phyloP scores from a whole-genome alignment of 495 filamentous ascomycete species.

The Neurospora africana region DNA sequence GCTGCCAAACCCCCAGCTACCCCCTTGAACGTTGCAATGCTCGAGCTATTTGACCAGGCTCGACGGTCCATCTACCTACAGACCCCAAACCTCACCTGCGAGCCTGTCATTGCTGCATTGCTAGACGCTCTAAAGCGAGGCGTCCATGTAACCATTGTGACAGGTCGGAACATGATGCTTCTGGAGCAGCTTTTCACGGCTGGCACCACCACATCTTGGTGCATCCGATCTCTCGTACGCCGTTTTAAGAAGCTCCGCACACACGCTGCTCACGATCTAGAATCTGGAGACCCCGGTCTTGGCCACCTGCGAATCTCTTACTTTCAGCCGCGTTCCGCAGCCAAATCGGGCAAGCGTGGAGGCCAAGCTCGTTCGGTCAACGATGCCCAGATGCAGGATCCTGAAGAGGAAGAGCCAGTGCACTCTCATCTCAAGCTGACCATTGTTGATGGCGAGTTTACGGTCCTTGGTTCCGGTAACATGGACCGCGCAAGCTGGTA shows the following conservation, averaged over 20 bases:
- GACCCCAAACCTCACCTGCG: constrained; percentile 60
- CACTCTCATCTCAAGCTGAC: constrained; percentile 64
- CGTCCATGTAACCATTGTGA: constrained; percentile 52
- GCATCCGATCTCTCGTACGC: constrained; percentile 42
- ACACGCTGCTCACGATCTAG: constrained; percentile 8
- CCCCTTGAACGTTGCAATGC: constrained; percentile 54
- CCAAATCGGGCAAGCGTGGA: background rate
- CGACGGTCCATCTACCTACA: constrained; percentile 48
- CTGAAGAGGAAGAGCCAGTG: constrained; percentile 38
- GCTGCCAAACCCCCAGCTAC: constrained; percentile 44
- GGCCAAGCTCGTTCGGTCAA: constrained; percentile 1
- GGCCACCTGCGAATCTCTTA: constrained; percentile 40
- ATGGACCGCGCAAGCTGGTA: constrained; percentile 69
- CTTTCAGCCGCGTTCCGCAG: constrained; percentile 23
- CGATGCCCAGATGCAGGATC: background rate
- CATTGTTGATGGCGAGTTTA: constrained; percentile 48
- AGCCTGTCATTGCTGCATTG: constrained; percentile 44
- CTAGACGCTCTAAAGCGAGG: constrained; percentile 45
- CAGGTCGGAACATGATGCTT: constrained; percentile 56
- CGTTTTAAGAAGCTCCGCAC: constrained; percentile 25
- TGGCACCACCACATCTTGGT: constrained; percentile 51
- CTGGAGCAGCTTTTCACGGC: constrained; percentile 64
- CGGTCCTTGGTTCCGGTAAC: constrained; percentile 63
- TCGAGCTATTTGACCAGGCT: constrained; percentile 43
- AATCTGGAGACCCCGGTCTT: constrained; percentile 19